A percentile compares a stretch with the other conserved stretches of the same genome.
phyloP scores from a whole-genome alignment of 495 filamentous ascomycete species.

The Neurospora sp. region DNA sequence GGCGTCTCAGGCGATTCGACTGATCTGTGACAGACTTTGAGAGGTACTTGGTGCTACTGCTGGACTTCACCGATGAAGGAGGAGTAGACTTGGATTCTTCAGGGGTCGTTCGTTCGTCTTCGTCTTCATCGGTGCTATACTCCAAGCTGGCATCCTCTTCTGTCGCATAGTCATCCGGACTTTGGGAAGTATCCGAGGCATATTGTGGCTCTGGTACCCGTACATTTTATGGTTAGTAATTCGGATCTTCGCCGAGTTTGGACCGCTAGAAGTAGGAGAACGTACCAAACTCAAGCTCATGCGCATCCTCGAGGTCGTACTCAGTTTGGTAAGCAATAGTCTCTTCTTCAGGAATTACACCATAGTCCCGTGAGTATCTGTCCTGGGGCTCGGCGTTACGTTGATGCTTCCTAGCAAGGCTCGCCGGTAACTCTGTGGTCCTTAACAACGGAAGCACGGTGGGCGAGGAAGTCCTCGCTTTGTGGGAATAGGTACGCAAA shows the following conservation, averaged over 20 bases:
- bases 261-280: background rate
- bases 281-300: background rate
- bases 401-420: background rate
- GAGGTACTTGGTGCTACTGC: background rate
- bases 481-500: background rate
- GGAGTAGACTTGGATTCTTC: background rate
- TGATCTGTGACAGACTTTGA: background rate
- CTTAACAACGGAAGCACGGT: background rate
- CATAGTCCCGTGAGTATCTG: background rate
- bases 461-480: background rate
- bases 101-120: background rate
- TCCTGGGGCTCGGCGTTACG: background rate
- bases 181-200: background rate
- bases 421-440: background rate
- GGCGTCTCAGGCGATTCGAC: slow-evolving; percentile 5
- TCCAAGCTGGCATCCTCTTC: background rate
- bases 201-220: background rate
- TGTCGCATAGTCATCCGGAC: background rate
- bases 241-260: background rate
- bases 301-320: background rate
- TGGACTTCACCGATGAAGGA: background rate
- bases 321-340: background rate
- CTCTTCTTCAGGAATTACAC: background rate
- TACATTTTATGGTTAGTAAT: background rate
- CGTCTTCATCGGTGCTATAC: background rate